Evolutionary conservation across 441 rosid genomes (phyloP), one percentile per base, ranked within the genome.

Genomic region (Corymbia calophylla): DNA sequence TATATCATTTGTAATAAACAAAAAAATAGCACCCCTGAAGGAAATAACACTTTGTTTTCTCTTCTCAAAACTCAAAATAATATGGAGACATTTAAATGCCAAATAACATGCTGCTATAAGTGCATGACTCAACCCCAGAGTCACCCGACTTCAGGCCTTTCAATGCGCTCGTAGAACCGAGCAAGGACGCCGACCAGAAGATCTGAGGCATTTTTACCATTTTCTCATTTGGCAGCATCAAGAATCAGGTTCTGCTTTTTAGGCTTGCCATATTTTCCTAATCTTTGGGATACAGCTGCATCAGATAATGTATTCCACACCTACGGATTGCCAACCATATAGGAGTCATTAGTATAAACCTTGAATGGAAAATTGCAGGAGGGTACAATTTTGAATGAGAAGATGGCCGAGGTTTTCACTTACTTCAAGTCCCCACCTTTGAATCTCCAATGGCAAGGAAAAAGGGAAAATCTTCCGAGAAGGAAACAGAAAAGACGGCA

Each of bases 381-480:
- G 5, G 31, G n/a, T 27, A 60, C 15, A 12, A 27, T 27, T 12
- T 29, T 4, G 66, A 27, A 2, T 27, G 3, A 60, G 66, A 60
- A 60, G 31, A 27, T 3, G 66, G 66, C 31, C 4, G 12, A 60
- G 66, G 13, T 60, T 86, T 15, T 39, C 84, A 92, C 93, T 93
- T 87, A 95, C 96, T 92, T 95, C 93, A 90, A 97, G 29, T 87
- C 91, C 95, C 82, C 97, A 97, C 93, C 92, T 95, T 97, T 17
- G 98, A 97, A 89, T 98, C 99, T 92, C 98, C 99, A 16, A 96
- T 92, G 35, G 99, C 97, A 19, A 97, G 95, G 90, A 95, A 87
- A 91, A 94, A 96, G 10, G 98, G 99, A 86, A 89, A 91, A 88
- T 97, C 98, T 60, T 90, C 94, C 1, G 96, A 94, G 93, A 97